phyloP scores from a whole-genome alignment of 2,329 filamentous ascomycete genomes.

The Didymella keratinophila region DNA sequence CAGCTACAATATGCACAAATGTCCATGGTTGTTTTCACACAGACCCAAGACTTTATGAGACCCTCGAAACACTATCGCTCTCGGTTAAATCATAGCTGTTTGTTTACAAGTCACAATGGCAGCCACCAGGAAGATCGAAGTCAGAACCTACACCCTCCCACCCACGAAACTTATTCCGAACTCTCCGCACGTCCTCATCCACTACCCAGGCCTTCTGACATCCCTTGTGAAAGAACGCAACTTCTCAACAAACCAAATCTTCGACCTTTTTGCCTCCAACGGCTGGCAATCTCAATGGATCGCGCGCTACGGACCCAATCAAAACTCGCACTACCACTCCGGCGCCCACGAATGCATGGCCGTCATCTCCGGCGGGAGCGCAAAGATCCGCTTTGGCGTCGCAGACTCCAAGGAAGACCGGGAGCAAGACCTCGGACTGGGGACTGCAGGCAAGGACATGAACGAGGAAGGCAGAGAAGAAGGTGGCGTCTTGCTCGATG shows the following conservation, averaged over 20 bases:
- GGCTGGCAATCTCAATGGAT: conserved; percentile 65
- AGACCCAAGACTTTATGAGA: too few relatives aligned
- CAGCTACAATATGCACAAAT: neutral
- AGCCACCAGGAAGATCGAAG: conserved; percentile 1
- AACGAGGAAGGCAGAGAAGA: conserved; percentile 54
- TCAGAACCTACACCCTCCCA: conserved; percentile 33
- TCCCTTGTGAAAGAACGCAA: conserved; percentile 32
- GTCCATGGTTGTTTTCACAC: too few relatives aligned
- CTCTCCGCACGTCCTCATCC: conserved; percentile 57
- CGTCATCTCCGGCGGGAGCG: conserved; percentile 60
- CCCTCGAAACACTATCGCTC: too few relatives aligned
- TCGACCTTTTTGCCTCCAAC: conserved; percentile 58
- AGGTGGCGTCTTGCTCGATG: conserved; percentile 60
- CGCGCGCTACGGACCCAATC: conserved; percentile 63
- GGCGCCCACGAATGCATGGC: conserved; percentile 65
- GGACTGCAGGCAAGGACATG: conserved; percentile 44
- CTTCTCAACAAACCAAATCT: conserved; percentile 44
- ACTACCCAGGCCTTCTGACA: conserved; percentile 58
- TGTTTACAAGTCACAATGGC: too few relatives aligned
- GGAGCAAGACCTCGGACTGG: conserved; percentile 14
- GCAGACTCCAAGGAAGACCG: conserved; percentile 51
- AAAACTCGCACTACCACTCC: conserved; percentile 66
- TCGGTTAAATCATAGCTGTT: too few relatives aligned
- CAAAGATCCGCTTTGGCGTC: conserved; percentile 63
- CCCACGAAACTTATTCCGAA: conserved; percentile 52